Conservation (phyloP, 169 alveolate genomes). For the Plasmodium yoelii region DNA sequence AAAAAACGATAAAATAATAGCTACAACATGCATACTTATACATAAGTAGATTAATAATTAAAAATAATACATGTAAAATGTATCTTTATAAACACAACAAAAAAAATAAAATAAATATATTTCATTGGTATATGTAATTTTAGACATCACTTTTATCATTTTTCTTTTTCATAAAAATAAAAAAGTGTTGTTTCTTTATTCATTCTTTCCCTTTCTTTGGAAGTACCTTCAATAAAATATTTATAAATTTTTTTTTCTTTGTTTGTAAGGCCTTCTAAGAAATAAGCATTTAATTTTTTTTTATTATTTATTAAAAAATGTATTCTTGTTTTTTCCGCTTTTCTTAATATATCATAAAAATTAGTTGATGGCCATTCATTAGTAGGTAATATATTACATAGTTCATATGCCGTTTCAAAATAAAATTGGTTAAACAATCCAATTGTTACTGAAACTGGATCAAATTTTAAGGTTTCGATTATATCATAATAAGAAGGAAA, state of each 20-base stretch:
- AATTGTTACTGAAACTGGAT: constrained; percentile 71
- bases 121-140: no score
- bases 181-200: constrained; percentile 60
- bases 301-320: constrained; percentile 64
- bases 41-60: no score
- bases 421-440: constrained; percentile 73
- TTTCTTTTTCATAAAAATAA: constrained; percentile 66
- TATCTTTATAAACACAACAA: no score
- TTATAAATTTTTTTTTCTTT: constrained; percentile 74
- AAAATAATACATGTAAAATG: no score
- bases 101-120: no score
- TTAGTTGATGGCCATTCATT: constrained; percentile 75
- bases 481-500: constrained; percentile 75
- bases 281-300: constrained; percentile 70
- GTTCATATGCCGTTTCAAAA: constrained; percentile 74
- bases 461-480: constrained; percentile 66
- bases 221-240: constrained; percentile 71
- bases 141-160: constrained; percentile 15
- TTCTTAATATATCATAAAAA: constrained; percentile 70
- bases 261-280: constrained; percentile 74
- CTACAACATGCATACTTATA: no score
- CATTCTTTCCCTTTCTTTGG: constrained; percentile 65
- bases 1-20: no score
- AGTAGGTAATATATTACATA: constrained; percentile 61
- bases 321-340: constrained; percentile 76